Evolutionary conservation across 306 rosid species (phyloP), one percentile per base, ranked within the genome.

Genomic region (Amphicarpaea edgeworthii): DNA sequence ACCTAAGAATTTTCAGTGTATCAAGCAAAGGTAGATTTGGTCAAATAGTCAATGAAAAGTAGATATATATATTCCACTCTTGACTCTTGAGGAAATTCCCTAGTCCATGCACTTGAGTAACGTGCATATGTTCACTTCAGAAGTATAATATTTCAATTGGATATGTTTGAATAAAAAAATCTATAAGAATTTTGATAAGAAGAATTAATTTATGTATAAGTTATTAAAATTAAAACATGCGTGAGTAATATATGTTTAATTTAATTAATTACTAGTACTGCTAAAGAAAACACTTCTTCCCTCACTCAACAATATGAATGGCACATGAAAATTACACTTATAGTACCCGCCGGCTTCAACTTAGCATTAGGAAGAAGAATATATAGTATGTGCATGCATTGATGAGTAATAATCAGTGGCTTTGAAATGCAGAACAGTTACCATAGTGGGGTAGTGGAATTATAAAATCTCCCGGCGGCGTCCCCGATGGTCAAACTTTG

Each of bases 61-160:
- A 58, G 14, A 38, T n/a, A 76, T n/a, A 76, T n/a, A 62, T 76
- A 51, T 76, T 64, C 72, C 51, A 32, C 62, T 1, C 8, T 47
- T 12, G 21, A 32, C 62, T 1, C 8, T 47, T 12, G 21, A 61
- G 63, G 26, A 61, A 75, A 63, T 62, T 75, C 65, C 20, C 5
- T 19, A 5, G 10, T 63, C 69, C 49, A 19, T 38, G 12, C 49
- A 19, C 20, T 59, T 12, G 17, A 58, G 30, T 23, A 46, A 20
- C 23, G 12, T 42, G 47, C 23, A n/a, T 43, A n/a, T 45, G 41
- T 46, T 45, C 23, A 20, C 54, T 41, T 2, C 6, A 20, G 5
- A 12, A 63, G 8, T 3, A 30, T 46, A 45, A 14, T 21, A 45
- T 6, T 60, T 15, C 3, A 15, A 24, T 14, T 3, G 37, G n/a